Conservation (phyloP, 2,329 filamentous ascomycete species). For the Microcyclosporella mali region DNA sequence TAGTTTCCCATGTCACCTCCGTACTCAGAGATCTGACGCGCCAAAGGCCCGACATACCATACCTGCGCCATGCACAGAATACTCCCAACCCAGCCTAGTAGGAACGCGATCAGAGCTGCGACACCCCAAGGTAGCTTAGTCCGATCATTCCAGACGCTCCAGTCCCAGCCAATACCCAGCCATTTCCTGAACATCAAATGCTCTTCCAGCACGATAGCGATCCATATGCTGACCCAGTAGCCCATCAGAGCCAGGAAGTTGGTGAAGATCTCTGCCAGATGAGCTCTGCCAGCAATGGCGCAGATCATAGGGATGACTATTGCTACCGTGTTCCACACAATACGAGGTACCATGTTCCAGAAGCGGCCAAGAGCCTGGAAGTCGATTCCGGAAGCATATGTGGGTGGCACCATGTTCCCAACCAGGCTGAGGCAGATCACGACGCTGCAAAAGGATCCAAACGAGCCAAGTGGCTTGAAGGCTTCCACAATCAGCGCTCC, state of each 20-base stretch:
- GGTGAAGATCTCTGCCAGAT: conserved; percentile 59
- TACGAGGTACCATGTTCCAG: conserved; percentile 53
- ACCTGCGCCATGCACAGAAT: conserved; percentile 64
- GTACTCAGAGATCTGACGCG: conserved; percentile 50
- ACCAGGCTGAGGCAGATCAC: conserved; percentile 59
- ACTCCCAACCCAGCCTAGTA: conserved; percentile 59
- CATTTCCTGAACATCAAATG: conserved; percentile 55
- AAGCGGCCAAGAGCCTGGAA: conserved; percentile 60
- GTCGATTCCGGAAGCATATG: conserved; percentile 60
- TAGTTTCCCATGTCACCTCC: conserved; percentile 56
- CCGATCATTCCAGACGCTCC: conserved; percentile 55
- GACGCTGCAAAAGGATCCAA: conserved; percentile 62
- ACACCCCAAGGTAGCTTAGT: conserved; percentile 56
- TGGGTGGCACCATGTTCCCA: conserved; percentile 59
- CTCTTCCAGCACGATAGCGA: conserved; percentile 57
- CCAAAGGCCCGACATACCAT: conserved; percentile 62
- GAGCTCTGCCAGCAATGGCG: conserved; percentile 55
- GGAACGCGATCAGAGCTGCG: conserved; percentile 56
- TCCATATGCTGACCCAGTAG: conserved; percentile 63
- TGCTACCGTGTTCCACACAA: conserved; percentile 58
- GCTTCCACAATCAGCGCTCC: conserved; percentile 60
- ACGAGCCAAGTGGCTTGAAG: conserved; percentile 53
- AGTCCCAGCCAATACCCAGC: conserved; percentile 48
- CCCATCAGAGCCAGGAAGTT: conserved; percentile 67
- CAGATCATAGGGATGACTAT: conserved; percentile 59